Conservation (phyloP, 768 basidiomycete genomes). For the Leccinum imitatum region DNA sequence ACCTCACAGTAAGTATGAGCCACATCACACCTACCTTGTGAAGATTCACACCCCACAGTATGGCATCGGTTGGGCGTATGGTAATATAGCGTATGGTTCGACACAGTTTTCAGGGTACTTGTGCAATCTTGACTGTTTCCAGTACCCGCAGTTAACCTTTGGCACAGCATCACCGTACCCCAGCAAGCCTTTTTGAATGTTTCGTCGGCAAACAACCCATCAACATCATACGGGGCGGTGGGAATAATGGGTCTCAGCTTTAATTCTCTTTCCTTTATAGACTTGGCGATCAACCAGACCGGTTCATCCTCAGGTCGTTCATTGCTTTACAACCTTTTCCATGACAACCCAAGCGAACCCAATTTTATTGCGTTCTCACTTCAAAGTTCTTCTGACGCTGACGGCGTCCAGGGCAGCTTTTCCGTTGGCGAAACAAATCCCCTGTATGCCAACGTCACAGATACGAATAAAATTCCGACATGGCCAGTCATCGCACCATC, state of each 20-base stretch:
- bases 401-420: slow-evolving; percentile 65
- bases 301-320: slow-evolving; percentile 62
- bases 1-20: slow-evolving; percentile 53
- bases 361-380: slow-evolving; percentile 82
- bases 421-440: slow-evolving; percentile 74
- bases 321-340: slow-evolving; percentile 75
- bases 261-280: slow-evolving; percentile 71
- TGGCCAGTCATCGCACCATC: slow-evolving; percentile 64
- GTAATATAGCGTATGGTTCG: slow-evolving; percentile 58
- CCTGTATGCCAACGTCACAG: slow-evolving; percentile 57
- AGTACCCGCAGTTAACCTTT: slow-evolving; percentile 9
- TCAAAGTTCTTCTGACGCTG: slow-evolving; percentile 54
- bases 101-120: slow-evolving; percentile 71
- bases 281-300: slow-evolving; percentile 56
- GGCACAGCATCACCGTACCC: slow-evolving; percentile 55
- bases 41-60: slow-evolving; percentile 46
- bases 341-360: slow-evolving; percentile 62
- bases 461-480: slow-evolving; percentile 61
- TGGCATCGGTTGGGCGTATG: slow-evolving; percentile 77
- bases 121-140: neutral
- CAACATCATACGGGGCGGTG: slow-evolving; percentile 64
- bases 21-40: neutral
- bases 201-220: slow-evolving; percentile 64
- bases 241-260: slow-evolving; percentile 82
- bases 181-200: slow-evolving; percentile 73